Base-by-base conservation (phyloP, 352 stramenopile species). In the Phytophthora tentaculata region DNA sequence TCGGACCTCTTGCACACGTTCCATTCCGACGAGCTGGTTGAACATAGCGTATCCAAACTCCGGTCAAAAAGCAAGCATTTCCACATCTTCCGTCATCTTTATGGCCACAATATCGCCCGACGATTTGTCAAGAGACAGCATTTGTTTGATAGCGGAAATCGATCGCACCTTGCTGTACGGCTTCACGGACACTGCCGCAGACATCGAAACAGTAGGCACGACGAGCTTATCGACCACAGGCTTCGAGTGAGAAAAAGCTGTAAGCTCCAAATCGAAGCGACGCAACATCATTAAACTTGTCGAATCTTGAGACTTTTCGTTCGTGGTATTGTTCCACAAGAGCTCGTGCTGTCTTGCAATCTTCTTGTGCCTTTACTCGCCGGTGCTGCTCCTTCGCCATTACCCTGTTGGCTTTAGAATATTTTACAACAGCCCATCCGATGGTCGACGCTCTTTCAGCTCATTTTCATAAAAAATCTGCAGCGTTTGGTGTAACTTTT, bases 371-470 rank as follows among this genome's bases (percentile, higher is more conserved):
- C 9, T 56, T 4, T 13, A 9, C 16, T 1, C 24, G 4, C 8
- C 43, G 43, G 5, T 22, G 2, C 17, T 64, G 57, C 6, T 28
- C 45, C 57, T 64, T 64, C 3, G 45, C 22, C 49, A 56, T 56
- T 0, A 24, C 28, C 8, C n/a, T n/a, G n/a, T 32, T 32, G 22
- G 56, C 43, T 2, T 47, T 12, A 3, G 45, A 32, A 5, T 29
- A 14, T 7, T 56, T 17, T 12, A 29, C 14, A 9, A 64, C 56
- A 1, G 1, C 20, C 45, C 57, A 64, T 17, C 14, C 13, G 5
- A 8, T 32, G 9, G 5, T 9, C 35, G 4, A 3, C 28, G 4
- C 28, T 8, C 28, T 32, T 8, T 8, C 5, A n/a, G n/a, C n/a
- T n/a, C 28, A 8, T 8, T 9, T 32, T 8, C 5, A 9, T 8